A percentile compares a stretch with the other conserved stretches of the same genome.
These are phyloP conservation scores for Friedmanniomyces simplex DNA, from an alignment of 495 filamentous ascomycete species.

Conservation along the genomic window DNA sequence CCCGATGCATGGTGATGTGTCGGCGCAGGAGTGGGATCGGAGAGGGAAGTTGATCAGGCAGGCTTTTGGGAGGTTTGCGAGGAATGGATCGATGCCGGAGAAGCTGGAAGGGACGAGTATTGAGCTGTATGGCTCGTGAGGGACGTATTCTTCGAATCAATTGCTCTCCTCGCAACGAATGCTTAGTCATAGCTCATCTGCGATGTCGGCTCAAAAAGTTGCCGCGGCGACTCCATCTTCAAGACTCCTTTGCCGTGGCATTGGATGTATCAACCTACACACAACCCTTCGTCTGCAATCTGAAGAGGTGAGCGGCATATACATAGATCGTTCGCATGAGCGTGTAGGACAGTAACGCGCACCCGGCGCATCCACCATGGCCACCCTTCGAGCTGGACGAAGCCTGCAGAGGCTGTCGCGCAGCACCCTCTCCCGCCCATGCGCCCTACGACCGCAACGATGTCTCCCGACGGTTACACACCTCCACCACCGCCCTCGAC, in stretches of 20 bases:
- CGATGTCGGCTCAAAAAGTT: too few relatives aligned
- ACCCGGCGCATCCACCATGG: neutral
- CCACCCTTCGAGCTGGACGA: conserved; percentile 3
- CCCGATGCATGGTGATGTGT: neutral
- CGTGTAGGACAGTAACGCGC: neutral
- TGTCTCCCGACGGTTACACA: neutral
- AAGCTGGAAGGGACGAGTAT: neutral
- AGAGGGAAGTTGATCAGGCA: neutral
- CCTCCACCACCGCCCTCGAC: conserved; percentile 17
- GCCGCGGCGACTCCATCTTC: too few relatives aligned
- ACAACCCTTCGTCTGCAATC: too few relatives aligned
- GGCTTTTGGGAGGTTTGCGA: neutral
- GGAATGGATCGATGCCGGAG: neutral
- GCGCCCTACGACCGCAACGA: neutral
- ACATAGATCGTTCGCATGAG: neutral
- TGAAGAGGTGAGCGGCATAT: neutral
- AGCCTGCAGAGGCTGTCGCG: conserved; percentile 14
- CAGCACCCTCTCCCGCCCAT: neutral
- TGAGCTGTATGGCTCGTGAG: neutral
- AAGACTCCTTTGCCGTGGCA: neutral
- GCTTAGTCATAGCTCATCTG: too few relatives aligned
- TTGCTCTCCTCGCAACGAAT: too few relatives aligned
- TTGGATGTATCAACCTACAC: too few relatives aligned
- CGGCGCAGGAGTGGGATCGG: conserved; percentile 1
- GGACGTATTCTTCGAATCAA: too few relatives aligned